phyloP scores from a whole-genome alignment of 2,329 filamentous ascomycete genomes.

The Neonectria coccinea region DNA sequence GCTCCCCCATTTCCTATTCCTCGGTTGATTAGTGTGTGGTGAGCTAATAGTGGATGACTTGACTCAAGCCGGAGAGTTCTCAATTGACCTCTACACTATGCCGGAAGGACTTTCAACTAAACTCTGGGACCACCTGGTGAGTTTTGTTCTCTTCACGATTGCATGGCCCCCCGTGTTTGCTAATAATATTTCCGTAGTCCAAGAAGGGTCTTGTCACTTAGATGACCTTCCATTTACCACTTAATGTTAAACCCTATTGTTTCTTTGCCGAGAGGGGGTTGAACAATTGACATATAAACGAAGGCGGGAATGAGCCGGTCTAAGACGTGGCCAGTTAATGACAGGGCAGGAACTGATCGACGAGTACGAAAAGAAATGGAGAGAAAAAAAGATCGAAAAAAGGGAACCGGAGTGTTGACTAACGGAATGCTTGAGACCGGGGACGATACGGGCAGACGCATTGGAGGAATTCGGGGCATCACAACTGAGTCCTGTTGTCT shows the following conservation, averaged over 20 bases:
- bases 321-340: slow-evolving; percentile 43
- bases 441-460: not conserved
- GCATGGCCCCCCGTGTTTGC: not conserved
- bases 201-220: slow-evolving; percentile 57
- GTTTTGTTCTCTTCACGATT: slow-evolving; percentile 33
- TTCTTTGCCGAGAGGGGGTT: slow-evolving; percentile 32
- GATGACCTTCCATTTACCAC: slow-evolving; percentile 26
- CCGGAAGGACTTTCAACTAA: slow-evolving; percentile 89
- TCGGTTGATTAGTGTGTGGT: slow-evolving; percentile 49
- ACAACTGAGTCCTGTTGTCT: slow-evolving; percentile 3
- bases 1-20: slow-evolving; percentile 30
- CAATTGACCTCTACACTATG: slow-evolving; percentile 97
- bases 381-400: slow-evolving; percentile 12
- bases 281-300: slow-evolving; percentile 37
- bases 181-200: slow-evolving; percentile 43
- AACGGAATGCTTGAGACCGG: slow-evolving; percentile 11
- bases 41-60: slow-evolving; percentile 53
- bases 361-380: slow-evolving; percentile 13
- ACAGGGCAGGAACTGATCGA: slow-evolving; percentile 17
- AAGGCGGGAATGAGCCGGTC: slow-evolving; percentile 37
- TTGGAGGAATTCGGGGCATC: slow-evolving; percentile 1
- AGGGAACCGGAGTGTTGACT: slow-evolving; percentile 3
- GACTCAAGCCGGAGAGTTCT: slow-evolving; percentile 87
- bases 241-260: slow-evolving; percentile 38
- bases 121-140: slow-evolving; percentile 88